phyloP scores from a whole-genome alignment of 768 basidiomycete species.

The Russula dissimulans region DNA sequence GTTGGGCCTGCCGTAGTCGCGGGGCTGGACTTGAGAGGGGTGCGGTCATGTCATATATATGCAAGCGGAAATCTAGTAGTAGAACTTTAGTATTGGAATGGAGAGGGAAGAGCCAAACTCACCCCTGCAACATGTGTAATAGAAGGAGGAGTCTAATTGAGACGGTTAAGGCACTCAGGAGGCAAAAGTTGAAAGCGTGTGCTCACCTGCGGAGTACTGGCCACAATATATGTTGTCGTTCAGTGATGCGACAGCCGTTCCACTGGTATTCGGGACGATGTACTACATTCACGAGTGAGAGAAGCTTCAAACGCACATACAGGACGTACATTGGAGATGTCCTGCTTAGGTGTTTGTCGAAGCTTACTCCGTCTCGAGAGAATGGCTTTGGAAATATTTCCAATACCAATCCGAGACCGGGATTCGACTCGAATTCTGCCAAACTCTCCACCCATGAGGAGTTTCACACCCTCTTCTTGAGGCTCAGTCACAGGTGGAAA shows the following conservation, averaged over 20 bases:
- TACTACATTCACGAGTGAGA: constrained; percentile 34
- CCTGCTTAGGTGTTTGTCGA: constrained; percentile 37
- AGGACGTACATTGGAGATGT: constrained; percentile 42
- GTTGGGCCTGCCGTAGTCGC: constrained; percentile 5
- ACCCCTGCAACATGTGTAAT: constrained; percentile 89
- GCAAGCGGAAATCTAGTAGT: constrained; percentile 68
- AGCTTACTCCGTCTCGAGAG: constrained; percentile 29
- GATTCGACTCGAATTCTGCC: constrained; percentile 51
- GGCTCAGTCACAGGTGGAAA: constrained; percentile 44
- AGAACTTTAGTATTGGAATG: background rate
- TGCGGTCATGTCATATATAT: constrained; percentile 74
- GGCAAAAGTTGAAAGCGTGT: background rate
- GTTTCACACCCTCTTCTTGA: constrained; percentile 49
- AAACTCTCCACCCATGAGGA: constrained; percentile 74
- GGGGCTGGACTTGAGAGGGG: constrained; percentile 28
- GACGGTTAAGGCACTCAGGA: background rate
- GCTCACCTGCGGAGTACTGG: constrained; percentile 66
- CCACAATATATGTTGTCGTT: constrained; percentile 73
- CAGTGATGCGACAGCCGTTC: constrained; percentile 70
- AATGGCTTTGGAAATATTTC: constrained; percentile 43
- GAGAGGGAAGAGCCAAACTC: background rate
- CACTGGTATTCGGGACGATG: constrained; percentile 69
- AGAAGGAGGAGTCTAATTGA: constrained; percentile 71
- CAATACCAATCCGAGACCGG: constrained; percentile 31
- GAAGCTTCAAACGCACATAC: background rate